phyloP scores from a whole-genome alignment of 2,329 filamentous ascomycete genomes.

The Pseudogymnoascus sp. region DNA sequence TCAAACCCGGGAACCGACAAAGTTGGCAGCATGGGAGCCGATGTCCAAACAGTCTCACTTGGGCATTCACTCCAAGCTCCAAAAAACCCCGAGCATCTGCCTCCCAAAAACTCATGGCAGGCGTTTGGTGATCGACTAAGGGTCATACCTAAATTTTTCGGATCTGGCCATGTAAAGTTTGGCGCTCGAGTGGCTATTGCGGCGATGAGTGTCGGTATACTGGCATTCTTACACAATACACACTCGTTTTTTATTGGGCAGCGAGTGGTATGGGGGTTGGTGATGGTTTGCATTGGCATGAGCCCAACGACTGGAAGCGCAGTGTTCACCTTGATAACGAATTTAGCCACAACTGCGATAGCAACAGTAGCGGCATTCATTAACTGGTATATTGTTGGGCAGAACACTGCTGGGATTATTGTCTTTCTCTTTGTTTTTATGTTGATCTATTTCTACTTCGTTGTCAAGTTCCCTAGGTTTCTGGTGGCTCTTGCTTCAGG shows the following conservation, averaged over 20 bases:
- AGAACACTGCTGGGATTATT: conserved; percentile 52
- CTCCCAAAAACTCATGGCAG: conserved; percentile 51
- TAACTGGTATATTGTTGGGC: conserved; percentile 63
- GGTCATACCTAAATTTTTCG: conserved; percentile 47
- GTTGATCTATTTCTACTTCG: conserved; percentile 42
- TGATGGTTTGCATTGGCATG: conserved; percentile 40
- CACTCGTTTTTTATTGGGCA: conserved; percentile 60
- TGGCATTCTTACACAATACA: conserved; percentile 55
- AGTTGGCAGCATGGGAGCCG: conserved; percentile 40
- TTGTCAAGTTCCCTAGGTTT: conserved; percentile 56
- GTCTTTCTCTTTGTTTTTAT: conserved; percentile 46
- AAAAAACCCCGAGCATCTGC: conserved; percentile 63
- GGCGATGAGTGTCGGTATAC: conserved; percentile 60
- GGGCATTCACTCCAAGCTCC: conserved; percentile 51
- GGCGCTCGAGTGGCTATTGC: conserved; percentile 62
- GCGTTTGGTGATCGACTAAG: conserved; percentile 51
- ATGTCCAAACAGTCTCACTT: conserved; percentile 42
- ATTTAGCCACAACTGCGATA: conserved; percentile 53
- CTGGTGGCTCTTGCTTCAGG: conserved; percentile 50
- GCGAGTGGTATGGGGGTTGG: conserved; percentile 65
- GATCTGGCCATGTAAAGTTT: conserved; percentile 55
- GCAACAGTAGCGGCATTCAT: conserved; percentile 55
- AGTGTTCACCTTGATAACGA: conserved; percentile 59
- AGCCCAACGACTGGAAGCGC: conserved; percentile 52
- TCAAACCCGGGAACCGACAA: conserved; percentile 37